Conservation (phyloP, 352 stramenopile genomes). For the Globisporangium viniferum region DNA sequence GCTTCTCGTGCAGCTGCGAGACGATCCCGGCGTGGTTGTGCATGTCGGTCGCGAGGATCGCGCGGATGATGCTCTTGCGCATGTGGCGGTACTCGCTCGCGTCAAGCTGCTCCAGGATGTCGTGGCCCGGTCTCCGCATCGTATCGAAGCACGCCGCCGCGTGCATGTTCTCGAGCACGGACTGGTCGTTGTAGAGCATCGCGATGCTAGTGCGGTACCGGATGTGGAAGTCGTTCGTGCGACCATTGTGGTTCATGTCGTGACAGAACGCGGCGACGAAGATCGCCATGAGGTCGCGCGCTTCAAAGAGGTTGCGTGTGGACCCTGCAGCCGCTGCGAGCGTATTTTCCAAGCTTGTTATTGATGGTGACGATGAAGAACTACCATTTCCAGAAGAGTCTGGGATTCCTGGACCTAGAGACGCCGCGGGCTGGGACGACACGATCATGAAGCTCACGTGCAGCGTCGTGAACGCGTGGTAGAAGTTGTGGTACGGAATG, state of each 20-base stretch:
- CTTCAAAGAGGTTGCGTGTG: constrained; percentile 32
- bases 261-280: constrained; percentile 83
- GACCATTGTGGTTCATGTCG: constrained; percentile 87
- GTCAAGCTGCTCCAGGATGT: constrained; percentile 56
- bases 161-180: constrained; percentile 89
- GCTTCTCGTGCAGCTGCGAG: constrained; percentile 62
- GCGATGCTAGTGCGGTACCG: constrained; percentile 67
- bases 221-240: constrained; percentile 89
- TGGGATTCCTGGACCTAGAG: not conserved
- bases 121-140: constrained; percentile 60
- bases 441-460: constrained; percentile 81
- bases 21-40: constrained; percentile 69
- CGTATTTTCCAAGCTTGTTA: not conserved
- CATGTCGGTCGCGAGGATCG: constrained; percentile 87
- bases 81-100: constrained; percentile 41
- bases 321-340: not conserved
- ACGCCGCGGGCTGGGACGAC: constrained; percentile 30
- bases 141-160: constrained; percentile 77
- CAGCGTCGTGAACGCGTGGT: constrained; percentile 78
- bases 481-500: constrained; percentile 86
- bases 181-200: constrained; percentile 87
- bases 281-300: constrained; percentile 61
- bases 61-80: constrained; percentile 69
- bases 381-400: not conserved
- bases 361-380: not conserved